A percentile compares a stretch with the other conserved stretches of the same genome.
These are phyloP conservation scores for Salix dunnii DNA, from an alignment of 345 rosid genomes.

Conservation along the genomic window DNA sequence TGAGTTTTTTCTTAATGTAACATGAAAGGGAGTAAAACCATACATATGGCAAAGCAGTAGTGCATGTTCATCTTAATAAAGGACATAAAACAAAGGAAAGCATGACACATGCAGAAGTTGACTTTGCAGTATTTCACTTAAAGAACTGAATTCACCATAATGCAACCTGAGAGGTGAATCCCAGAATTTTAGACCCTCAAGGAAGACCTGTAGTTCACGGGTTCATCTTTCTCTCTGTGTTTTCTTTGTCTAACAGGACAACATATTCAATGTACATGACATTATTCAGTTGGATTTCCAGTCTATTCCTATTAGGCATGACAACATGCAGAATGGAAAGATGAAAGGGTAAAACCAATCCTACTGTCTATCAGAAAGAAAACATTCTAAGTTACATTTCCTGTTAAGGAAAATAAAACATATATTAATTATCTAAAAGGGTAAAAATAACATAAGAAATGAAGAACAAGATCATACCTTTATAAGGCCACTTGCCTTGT, in stretches of 20 bases:
- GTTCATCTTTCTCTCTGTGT: not conserved
- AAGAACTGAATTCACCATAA: too few species aligned
- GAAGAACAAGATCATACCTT: constrained; percentile 44
- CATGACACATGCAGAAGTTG: not conserved
- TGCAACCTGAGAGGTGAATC: too few species aligned
- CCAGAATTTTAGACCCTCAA: too few species aligned
- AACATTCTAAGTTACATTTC: not conserved
- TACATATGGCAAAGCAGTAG: not conserved
- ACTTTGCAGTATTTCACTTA: too few species aligned
- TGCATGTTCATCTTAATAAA: not conserved
- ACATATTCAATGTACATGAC: not conserved
- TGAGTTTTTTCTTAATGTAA: not conserved
- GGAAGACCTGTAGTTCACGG: not conserved
- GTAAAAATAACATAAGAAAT: not conserved
- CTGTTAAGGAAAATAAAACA: not conserved
- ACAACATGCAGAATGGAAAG: not conserved
- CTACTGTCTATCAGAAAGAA: not conserved
- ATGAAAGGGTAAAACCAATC: not conserved
- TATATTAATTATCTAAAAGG: not conserved
- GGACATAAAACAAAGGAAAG: not conserved
- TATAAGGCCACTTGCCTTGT: constrained; percentile 86
- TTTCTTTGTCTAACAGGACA: not conserved
- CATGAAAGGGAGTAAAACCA: not conserved
- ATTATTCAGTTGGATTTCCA: not conserved
- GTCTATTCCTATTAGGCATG: not conserved